Evolutionary conservation across 2,329 filamentous ascomycete species (phyloP).

Genomic region (Meredithiella fracta): DNA sequence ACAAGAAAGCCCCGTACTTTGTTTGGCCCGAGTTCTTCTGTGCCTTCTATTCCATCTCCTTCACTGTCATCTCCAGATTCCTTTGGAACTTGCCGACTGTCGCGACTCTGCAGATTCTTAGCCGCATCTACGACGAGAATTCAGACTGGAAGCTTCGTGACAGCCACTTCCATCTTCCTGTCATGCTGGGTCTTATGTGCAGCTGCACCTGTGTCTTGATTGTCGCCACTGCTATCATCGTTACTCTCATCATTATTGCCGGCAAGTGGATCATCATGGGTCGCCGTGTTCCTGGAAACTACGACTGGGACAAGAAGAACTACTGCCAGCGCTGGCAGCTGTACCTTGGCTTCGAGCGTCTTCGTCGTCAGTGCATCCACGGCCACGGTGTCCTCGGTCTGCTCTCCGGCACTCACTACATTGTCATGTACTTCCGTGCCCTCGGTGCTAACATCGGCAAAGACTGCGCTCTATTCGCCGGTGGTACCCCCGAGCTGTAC

Average conservation of each 20-base stretch:
- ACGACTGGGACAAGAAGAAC: conserved; percentile 39
- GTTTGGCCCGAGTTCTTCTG: conserved; percentile 32
- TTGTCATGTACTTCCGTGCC: conserved; percentile 35
- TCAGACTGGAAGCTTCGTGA: conserved; percentile 14
- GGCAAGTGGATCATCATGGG: conserved; percentile 38
- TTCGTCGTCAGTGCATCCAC: conserved; percentile 33
- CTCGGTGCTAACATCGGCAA: conserved; percentile 37
- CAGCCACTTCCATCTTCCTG: conserved; percentile 21
- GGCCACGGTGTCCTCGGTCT: conserved; percentile 35
- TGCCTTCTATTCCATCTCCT: conserved; percentile 32
- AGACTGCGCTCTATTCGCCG: conserved; percentile 38
- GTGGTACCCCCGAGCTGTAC: conserved; percentile 33
- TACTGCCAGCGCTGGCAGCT: conserved; percentile 45
- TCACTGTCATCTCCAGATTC: conserved; percentile 23
- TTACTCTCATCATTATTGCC: conserved; percentile 27
- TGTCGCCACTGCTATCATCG: conserved; percentile 26
- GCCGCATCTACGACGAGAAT: conserved; percentile 20
- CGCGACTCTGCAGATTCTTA: conserved; percentile 30
- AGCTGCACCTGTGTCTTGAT: conserved; percentile 27
- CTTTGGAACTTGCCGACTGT: conserved; percentile 36
- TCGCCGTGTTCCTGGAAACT: conserved; percentile 32
- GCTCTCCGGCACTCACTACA: conserved; percentile 36
- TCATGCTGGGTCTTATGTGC: conserved; percentile 27
- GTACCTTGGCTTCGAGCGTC: conserved; percentile 33
- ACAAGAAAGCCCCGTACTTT: conserved; percentile 31